These are phyloP conservation scores for Rachicladosporium sp. DNA, from an alignment of 2,329 filamentous ascomycete species.

Conservation along the genomic window DNA sequence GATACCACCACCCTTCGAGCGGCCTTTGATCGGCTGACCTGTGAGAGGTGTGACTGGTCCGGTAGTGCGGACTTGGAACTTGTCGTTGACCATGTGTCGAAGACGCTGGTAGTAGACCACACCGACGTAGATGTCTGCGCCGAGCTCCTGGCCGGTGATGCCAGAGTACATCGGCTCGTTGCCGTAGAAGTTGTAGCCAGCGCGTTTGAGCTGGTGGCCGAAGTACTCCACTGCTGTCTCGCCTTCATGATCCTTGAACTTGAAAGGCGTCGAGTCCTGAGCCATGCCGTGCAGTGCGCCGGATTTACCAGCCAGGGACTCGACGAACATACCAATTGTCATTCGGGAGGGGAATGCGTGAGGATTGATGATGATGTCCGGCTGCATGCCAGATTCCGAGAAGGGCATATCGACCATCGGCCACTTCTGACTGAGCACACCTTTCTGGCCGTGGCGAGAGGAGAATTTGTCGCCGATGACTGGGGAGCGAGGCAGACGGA, in stretches of 20 bases:
- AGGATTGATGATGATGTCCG: constrained; percentile 97
- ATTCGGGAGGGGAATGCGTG: constrained; percentile 99
- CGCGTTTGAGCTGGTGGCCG: constrained; percentile 85
- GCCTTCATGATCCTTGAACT: constrained; percentile 65
- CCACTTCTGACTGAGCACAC: constrained; percentile 94
- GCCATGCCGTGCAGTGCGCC: constrained; percentile 90
- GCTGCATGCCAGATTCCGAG: constrained; percentile 89
- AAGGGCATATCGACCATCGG: constrained; percentile 90
- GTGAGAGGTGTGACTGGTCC: constrained; percentile 83
- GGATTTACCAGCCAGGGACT: constrained; percentile 89
- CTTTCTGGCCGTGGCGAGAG: constrained; percentile 95
- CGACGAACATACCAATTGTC: constrained; percentile 99
- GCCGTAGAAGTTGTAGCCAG: constrained; percentile 94
- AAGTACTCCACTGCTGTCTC: constrained; percentile 91
- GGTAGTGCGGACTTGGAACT: constrained; percentile 94
- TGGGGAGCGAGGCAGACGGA: constrained; percentile 78
- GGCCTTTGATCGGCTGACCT: constrained; percentile 91
- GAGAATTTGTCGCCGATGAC: constrained; percentile 99
- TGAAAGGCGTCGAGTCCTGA: constrained; percentile 91
- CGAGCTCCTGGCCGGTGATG: constrained; percentile 87
- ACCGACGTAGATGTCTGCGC: constrained; percentile 90
- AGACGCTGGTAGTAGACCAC: constrained; percentile 97
- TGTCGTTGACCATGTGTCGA: constrained; percentile 99
- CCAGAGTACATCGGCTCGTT: constrained; percentile 99
- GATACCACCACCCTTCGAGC: constrained; percentile 94